phyloP scores from a whole-genome alignment of 345 rosid genomes.

The Moricandia moricandioides region DNA sequence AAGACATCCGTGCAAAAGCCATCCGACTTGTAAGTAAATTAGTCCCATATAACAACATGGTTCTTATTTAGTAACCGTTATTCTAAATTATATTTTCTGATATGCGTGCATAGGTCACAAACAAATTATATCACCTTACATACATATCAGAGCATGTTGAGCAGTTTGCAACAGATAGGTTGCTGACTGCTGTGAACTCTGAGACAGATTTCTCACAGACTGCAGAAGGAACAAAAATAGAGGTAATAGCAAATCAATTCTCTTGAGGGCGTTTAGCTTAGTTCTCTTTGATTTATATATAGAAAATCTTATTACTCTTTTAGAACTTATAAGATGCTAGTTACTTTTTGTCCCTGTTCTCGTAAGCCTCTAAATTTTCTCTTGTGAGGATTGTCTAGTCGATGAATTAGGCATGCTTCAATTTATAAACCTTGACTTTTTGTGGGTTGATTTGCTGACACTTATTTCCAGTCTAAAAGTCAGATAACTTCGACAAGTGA shows the following conservation, averaged over 20 bases:
- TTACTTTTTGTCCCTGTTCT: conserved; percentile 11
- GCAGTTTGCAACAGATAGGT: conserved; percentile 77
- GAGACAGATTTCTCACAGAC: conserved; percentile 44
- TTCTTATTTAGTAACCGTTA: conserved; percentile 4
- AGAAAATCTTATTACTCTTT: not conserved
- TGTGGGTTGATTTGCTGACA: conserved; percentile 25
- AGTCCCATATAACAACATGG: conserved; percentile 1
- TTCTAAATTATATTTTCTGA: conserved; percentile 33
- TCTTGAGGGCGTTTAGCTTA: conserved; percentile 1
- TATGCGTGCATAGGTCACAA: conserved; percentile 66
- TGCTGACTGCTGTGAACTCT: conserved; percentile 62
- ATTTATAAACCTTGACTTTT: conserved; percentile 15
- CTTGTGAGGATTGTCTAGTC: not conserved
- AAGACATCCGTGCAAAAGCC: conserved; percentile 87
- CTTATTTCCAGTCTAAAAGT: conserved; percentile 50
- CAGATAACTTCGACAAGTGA: conserved; percentile 56
- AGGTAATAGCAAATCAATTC: conserved; percentile 47
- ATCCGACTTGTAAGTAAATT: conserved; percentile 74
- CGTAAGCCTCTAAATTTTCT: conserved; percentile 5
- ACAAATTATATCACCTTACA: conserved; percentile 84
- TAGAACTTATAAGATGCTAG: not conserved
- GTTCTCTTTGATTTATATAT: not conserved
- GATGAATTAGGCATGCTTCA: conserved; percentile 1
- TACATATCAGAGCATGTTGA: conserved; percentile 71
- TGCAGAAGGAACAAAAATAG: conserved; percentile 51